Evolutionary conservation across 129 eudicot genomes (phyloP).

Genomic region (Helianthus tuberosus): DNA sequence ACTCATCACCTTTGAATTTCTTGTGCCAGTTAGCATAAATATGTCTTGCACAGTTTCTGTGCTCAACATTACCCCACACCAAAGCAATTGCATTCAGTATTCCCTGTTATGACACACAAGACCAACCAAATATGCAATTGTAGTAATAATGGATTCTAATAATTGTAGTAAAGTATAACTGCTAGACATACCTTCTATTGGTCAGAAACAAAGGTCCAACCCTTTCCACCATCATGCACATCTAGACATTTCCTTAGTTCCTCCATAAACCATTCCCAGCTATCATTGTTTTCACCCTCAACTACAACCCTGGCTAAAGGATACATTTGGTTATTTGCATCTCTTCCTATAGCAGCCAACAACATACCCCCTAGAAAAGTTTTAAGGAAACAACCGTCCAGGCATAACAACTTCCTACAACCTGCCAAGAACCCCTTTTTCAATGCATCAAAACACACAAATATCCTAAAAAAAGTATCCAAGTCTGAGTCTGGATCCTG

Average conservation of each 20-base stretch:
- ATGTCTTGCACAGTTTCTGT: not conserved
- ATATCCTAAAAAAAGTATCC: too few species aligned
- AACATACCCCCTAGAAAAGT: too few species aligned
- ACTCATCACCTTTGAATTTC: not conserved
- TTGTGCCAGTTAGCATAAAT: not conserved
- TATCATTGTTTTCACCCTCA: constrained; percentile 1
- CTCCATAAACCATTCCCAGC: not conserved
- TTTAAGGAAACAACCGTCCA: too few species aligned
- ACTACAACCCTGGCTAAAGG: not conserved
- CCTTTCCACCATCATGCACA: not conserved
- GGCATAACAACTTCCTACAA: too few species aligned
- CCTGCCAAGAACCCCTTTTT: too few species aligned
- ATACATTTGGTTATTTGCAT: not conserved
- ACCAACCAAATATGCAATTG: too few species aligned
- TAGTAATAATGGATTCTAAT: too few species aligned
- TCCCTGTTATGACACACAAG: not conserved
- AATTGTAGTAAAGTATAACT: too few species aligned
- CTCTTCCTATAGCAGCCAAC: too few species aligned
- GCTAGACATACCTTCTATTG: too few species aligned
- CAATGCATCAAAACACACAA: too few species aligned
- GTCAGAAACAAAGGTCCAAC: not conserved
- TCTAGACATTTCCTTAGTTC: not conserved
- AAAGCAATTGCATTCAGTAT: not conserved
- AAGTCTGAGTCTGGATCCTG: too few species aligned
- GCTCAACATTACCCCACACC: not conserved